Conservation (phyloP, 1,284 basidiomycete species). For the Cryptococcus neoformans region DNA sequence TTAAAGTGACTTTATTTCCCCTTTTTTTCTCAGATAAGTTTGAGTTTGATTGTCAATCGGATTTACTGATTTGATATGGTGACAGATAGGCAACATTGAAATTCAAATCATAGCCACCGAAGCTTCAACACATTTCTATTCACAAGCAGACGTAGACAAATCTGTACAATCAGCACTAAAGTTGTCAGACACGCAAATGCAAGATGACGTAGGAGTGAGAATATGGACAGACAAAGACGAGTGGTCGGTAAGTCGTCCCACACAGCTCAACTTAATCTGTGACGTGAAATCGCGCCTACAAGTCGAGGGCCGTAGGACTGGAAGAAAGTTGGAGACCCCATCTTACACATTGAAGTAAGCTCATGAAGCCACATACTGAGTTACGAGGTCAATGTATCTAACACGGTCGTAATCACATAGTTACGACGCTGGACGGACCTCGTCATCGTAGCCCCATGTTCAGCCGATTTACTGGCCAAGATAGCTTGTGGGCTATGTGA, state of each 20-base stretch:
- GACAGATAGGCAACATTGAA: constrained; percentile 66
- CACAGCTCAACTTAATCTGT: not conserved
- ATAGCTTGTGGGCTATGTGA: constrained; percentile 86
- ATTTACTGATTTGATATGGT: no score
- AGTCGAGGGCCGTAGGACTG: constrained; percentile 40
- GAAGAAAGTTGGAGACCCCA: constrained; percentile 80
- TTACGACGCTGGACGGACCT: constrained; percentile 94
- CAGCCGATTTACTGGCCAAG: constrained; percentile 92
- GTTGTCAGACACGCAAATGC: not conserved
- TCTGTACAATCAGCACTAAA: constrained; percentile 18
- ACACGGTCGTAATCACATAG: constrained; percentile 23
- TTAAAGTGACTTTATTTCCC: constrained; percentile 56
- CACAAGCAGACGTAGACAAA: constrained; percentile 55
- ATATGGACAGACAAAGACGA: constrained; percentile 92
- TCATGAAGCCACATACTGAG: not conserved
- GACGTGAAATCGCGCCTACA: not conserved
- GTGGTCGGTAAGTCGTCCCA: constrained; percentile 57
- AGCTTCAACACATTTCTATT: constrained; percentile 74
- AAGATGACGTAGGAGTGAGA: constrained; percentile 52
- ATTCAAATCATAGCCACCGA: constrained; percentile 83
- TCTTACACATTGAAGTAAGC: constrained; percentile 82
- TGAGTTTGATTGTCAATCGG: not conserved
- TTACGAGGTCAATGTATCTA: not conserved
- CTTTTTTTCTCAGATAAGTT: constrained; percentile 2
- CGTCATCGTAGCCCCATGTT: constrained; percentile 90